Evolutionary conservation across 2,329 filamentous ascomycete genomes (phyloP).

Genomic region (Xylaria sp.): DNA sequence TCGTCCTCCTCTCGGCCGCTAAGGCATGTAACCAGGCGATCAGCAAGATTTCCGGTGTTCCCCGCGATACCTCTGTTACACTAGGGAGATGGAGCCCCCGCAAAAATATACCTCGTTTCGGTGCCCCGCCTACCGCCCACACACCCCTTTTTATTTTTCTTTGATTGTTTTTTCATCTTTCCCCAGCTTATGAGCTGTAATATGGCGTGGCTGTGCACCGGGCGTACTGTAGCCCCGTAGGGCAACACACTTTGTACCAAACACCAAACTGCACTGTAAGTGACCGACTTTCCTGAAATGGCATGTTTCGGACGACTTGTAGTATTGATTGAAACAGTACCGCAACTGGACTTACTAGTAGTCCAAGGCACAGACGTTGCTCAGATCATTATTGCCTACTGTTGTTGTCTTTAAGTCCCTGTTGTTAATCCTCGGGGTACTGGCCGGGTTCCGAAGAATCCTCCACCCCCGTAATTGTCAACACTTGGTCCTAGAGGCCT

Average conservation of each 20-base stretch:
- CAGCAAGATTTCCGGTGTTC: slow-evolving; percentile 42
- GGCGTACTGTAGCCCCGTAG: not conserved
- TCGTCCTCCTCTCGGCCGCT: slow-evolving; percentile 36
- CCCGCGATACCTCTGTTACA: slow-evolving; percentile 34
- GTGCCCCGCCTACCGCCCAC: not conserved
- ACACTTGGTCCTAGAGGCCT: not conserved
- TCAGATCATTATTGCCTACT: not conserved
- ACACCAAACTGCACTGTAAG: not conserved
- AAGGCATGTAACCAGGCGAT: slow-evolving; percentile 44
- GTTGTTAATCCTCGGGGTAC: not conserved
- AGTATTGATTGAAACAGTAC: slow-evolving; percentile 2
- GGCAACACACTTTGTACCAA: not conserved
- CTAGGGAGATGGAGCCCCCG: slow-evolving; percentile 34
- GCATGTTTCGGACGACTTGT: slow-evolving; percentile 14
- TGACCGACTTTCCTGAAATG: slow-evolving; percentile 7
- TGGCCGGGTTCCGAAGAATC: not conserved
- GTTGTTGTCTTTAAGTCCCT: not conserved
- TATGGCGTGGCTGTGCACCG: not conserved
- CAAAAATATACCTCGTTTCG: slow-evolving; percentile 21
- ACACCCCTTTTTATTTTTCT: no score
- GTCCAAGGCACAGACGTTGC: not conserved
- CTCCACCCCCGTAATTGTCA: not conserved
- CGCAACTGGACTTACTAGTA: not conserved
- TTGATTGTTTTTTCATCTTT: not conserved
- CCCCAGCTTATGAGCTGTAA: slow-evolving; percentile 9